Evolutionary conservation across 495 filamentous ascomycete species (phyloP).

Genomic region (Penicillium odoratum): DNA sequence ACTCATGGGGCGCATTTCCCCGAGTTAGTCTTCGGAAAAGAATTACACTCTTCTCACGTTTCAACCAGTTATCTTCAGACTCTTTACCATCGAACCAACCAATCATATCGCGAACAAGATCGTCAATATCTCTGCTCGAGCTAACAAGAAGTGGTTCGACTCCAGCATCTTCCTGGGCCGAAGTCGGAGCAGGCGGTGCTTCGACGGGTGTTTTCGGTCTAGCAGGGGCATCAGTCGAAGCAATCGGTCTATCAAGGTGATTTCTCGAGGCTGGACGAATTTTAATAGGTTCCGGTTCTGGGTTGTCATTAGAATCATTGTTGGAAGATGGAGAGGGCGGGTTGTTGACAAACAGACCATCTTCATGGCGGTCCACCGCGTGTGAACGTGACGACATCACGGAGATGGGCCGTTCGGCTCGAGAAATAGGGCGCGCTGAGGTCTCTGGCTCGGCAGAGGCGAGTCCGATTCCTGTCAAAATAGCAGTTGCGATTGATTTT

Average conservation of each 20-base stretch:
- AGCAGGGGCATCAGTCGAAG: constrained; percentile 19
- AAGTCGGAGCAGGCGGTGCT: constrained; percentile 8
- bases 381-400: constrained; percentile 31
- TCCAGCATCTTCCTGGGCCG: constrained; percentile 49
- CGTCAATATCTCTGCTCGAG: constrained; percentile 79
- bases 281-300: constrained; percentile 17
- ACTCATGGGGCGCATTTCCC: constrained; percentile 83
- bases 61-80: constrained; percentile 85
- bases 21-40: constrained; percentile 75
- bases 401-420: constrained; percentile 25
- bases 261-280: constrained; percentile 24
- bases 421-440: constrained; percentile 36
- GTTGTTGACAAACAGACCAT: constrained; percentile 23
- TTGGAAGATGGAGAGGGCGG: neutral
- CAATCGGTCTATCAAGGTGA: constrained; percentile 23
- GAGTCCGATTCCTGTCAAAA: constrained; percentile 70
- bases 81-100: constrained; percentile 85
- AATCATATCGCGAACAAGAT: constrained; percentile 77
- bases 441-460: constrained; percentile 27
- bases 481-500: constrained; percentile 76
- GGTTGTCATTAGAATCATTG: constrained; percentile 6
- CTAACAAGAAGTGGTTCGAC: constrained; percentile 81
- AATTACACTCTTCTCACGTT: constrained; percentile 73
- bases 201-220: constrained; percentile 25
- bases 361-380: constrained; percentile 22